Base-by-base conservation (phyloP, 75 land plant species). In the Cryptomeria japonica region DNA sequence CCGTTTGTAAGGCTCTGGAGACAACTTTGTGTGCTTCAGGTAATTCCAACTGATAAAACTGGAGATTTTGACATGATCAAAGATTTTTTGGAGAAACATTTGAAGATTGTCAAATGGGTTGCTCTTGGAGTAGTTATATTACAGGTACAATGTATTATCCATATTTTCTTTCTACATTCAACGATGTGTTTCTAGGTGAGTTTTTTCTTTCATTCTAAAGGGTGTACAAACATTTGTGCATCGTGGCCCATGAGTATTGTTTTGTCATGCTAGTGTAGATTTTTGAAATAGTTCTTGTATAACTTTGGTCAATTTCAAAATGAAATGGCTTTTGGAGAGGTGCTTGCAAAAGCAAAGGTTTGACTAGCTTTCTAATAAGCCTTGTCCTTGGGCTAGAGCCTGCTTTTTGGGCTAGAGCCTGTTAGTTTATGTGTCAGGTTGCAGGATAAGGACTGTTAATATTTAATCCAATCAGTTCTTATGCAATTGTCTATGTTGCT, bases 31-130 rank as follows among this genome's bases (percentile, higher is more conserved):
- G 34, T 39, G 13, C 53, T 87, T 79, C 93, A 98, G 99, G 95
- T 87, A 31, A 92, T 98, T 84, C 99, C 99, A 38, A 88, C 88
- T 10, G 99, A 98, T 87, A 92, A 88, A 46, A 98, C 99, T 86
- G 99, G 99, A 84, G 87, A 98, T 49, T 93, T 98, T 89, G 93
- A 93, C 87, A 91, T 87, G 92, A 94, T 98, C 28, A 93, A 96
- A 90, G 90, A 90, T 53, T 96, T 98, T 88, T 82, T 98, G 80
- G 85, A 91, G 75, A 92, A 95, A 3, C 87, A 96, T 88, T 89
- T 96, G 93, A 90, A 91, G 22, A 96, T 98, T 88, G 90, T 89
- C 49, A 94, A 88, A 89, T 98, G 99, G 99, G 98, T 95, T 80
- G 95, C 96, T 82, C 95, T 98, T 84, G 99, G 95, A 56, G 91